Conservation (phyloP, 2,329 filamentous ascomycete species). For the Dactylellina cionopaga region DNA sequence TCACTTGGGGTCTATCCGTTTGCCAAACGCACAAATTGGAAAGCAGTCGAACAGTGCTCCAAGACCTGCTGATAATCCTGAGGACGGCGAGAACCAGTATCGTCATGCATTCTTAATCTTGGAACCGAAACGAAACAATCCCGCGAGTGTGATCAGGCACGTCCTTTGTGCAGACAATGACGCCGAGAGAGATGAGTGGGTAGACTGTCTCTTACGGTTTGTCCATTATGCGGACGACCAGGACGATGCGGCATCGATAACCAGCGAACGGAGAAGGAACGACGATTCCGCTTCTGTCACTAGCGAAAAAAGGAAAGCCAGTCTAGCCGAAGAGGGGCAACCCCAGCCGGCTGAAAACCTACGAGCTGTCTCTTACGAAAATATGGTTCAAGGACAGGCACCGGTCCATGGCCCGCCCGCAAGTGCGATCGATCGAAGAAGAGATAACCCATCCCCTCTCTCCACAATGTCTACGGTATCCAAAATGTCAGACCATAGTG, state of each 20-base stretch:
- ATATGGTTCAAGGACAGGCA: conserved; percentile 59
- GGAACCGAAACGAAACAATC: conserved; percentile 96
- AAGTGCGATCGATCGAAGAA: conserved; percentile 49
- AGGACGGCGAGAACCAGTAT: conserved; percentile 91
- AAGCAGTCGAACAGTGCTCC: conserved; percentile 73
- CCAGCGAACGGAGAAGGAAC: conserved; percentile 54
- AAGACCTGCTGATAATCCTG: conserved; percentile 67
- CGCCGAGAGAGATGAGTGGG: conserved; percentile 90
- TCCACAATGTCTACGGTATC: conserved; percentile 49
- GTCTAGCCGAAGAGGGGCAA: conserved; percentile 59
- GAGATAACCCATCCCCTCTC: conserved; percentile 51
- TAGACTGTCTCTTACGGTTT: conserved; percentile 86
- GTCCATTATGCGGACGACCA: conserved; percentile 78
- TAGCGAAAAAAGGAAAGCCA: conserved; percentile 64
- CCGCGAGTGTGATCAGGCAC: conserved; percentile 85
- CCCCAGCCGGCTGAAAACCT: conserved; percentile 58
- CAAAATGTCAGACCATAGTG: conserved; percentile 64
- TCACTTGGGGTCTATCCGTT: conserved; percentile 91
- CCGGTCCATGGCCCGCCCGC: conserved; percentile 56
- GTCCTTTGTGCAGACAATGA: conserved; percentile 97
- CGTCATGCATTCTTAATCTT: conserved; percentile 94
- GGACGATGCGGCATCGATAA: conserved; percentile 61
- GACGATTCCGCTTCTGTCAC: conserved; percentile 60
- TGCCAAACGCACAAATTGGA: conserved; percentile 89
- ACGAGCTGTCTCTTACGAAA: conserved; percentile 60